These are phyloP conservation scores for Abrus pulchellus DNA, from an alignment of 306 rosid genomes.

Conservation along the genomic window DNA sequence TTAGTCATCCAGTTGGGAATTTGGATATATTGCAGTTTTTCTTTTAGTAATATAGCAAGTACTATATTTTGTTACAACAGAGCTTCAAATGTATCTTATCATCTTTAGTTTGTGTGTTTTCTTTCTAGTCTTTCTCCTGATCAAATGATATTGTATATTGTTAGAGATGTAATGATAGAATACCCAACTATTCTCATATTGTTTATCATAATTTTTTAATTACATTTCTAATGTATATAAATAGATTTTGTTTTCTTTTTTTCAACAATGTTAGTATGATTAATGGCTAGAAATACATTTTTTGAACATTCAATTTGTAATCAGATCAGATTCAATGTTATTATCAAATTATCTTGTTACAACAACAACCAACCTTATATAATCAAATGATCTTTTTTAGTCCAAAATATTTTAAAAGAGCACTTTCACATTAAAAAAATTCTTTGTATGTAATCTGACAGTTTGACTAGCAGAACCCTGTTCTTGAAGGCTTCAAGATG, in stretches of 20 bases:
- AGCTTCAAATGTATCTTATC: neutral
- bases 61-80: neutral
- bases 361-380: no score
- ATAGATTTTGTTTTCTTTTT: no score
- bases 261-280: neutral
- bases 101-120: neutral
- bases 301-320: neutral
- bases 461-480: neutral
- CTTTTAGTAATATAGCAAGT: neutral
- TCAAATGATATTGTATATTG: no score
- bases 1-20: neutral
- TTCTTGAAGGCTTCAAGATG: neutral
- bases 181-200: neutral
- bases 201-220: neutral
- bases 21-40: neutral
- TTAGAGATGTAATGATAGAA: neutral
- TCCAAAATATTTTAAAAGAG: neutral
- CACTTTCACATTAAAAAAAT: neutral
- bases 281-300: neutral
- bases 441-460: constrained; percentile 1
- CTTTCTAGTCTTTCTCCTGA: neutral
- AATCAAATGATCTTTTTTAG: neutral
- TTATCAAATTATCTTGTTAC: neutral
- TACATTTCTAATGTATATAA: no score
- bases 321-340: neutral